Evolutionary conservation across 257 asterid genomes (phyloP), one percentile per base, ranked within the genome.

Genomic region (Catharanthus roseus): DNA sequence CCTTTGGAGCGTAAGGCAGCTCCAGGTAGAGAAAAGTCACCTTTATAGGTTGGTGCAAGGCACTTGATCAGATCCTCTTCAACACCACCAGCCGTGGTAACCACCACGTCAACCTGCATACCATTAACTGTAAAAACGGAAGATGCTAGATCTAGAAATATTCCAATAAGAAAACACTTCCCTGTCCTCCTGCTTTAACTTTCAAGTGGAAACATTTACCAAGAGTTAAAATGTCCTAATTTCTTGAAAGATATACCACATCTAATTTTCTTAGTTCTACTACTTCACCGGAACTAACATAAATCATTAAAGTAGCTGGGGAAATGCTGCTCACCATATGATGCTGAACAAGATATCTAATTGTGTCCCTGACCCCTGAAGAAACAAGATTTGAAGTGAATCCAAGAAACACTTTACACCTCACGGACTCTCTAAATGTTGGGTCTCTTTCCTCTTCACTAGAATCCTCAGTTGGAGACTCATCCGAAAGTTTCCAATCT

Each of bases 31-130:
- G 93, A 88, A 80, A 93, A 91, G 23, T 85, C 93, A 13, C 96
- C 99, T 74, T 86, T 85, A 74, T 81, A 93, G 45, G 97, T 91
- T 31, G 95, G 97, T 34, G 96, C 99, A 55, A 93, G 93, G 80
- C 99, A 91, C 80, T 93, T 93, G 72, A 93, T 92, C 54, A 93
- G 96, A 82, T 93, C 97, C 81, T 93, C 99, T 80, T 93, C 99
- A 15, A 93, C 77, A 81, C 99, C 99, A 58, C 99, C 99, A 21
- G 99, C 96, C n/a, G 99, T 93, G 10, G 99, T 93, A 45, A 93
- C 97, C 69, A 93, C 83, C 16, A 91, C 99, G 81, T 89, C 96
- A 64, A 93, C 90, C 97, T 93, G 85, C 83, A 85, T 44, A 62
- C 31, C 71, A 10, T 69, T 28, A 47, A 72, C 23, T 15, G 21